Evolutionary conservation across 345 rosid species (phyloP).

Genomic region (Ceriops zippeliana): DNA sequence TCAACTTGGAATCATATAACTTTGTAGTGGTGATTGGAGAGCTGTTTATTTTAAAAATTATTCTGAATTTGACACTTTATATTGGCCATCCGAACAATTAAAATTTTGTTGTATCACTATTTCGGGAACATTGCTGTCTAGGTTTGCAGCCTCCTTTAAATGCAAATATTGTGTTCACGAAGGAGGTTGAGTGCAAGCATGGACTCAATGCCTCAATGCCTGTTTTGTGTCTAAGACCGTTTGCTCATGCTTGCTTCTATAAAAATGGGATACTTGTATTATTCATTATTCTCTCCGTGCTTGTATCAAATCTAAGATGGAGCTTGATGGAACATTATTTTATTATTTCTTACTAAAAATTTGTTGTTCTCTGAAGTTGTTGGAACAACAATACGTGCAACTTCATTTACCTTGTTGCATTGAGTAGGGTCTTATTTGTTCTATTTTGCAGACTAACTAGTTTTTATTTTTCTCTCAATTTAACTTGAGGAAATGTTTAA

Average conservation of each 20-base stretch:
- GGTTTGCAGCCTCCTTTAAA: constrained; percentile 14
- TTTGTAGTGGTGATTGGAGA: neutral
- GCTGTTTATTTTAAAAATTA: neutral
- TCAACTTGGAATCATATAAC: neutral
- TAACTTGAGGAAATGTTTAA: neutral
- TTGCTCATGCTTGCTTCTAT: constrained; percentile 4
- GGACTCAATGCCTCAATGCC: constrained; percentile 17
- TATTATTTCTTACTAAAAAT: no score
- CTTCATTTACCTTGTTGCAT: neutral
- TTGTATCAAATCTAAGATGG: neutral
- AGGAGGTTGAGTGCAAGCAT: constrained; percentile 17
- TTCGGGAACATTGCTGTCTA: neutral
- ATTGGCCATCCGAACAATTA: neutral
- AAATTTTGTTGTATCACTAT: constrained; percentile 11
- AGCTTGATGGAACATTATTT: neutral
- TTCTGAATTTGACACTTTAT: neutral
- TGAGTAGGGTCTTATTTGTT: neutral
- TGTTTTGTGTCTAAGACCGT: constrained; percentile 9
- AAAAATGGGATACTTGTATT: neutral
- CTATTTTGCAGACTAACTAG: neutral
- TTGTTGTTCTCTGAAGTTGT: no score
- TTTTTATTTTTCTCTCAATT: neutral
- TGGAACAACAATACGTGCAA: no score
- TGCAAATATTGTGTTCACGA: constrained; percentile 14
- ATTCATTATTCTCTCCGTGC: neutral